Percentiles rank a stretch among this genome's conserved stretches.
Conservation (phyloP, 345 rosid species). For the Camelina neglecta region DNA sequence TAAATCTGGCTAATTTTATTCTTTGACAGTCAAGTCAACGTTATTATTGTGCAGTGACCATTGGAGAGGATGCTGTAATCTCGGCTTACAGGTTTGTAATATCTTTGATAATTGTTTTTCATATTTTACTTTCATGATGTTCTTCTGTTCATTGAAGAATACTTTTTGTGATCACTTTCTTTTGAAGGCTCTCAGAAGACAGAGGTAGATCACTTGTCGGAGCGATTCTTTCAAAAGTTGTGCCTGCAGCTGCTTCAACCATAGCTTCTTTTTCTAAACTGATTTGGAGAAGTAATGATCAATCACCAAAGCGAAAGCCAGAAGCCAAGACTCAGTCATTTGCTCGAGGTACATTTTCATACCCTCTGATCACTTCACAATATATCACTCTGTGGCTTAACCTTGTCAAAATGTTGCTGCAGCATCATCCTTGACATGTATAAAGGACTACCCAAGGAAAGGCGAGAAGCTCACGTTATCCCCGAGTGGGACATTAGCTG, state of each 20-base stretch:
- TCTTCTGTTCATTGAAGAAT: neutral
- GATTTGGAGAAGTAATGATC: conserved; percentile 82
- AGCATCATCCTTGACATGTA: conserved; percentile 96
- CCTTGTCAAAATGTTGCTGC: conserved; percentile 43
- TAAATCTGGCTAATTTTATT: conserved; percentile 92
- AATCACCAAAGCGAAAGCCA: conserved; percentile 54
- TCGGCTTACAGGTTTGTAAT: conserved; percentile 84
- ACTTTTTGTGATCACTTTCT: conserved; percentile 16
- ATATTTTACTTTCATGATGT: conserved; percentile 14
- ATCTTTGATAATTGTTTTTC: neutral
- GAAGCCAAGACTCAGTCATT: conserved; percentile 83
- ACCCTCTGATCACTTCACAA: conserved; percentile 10
- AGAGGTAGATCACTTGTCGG: conserved; percentile 86
- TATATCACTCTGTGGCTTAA: conserved; percentile 3
- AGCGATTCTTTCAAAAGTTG: conserved; percentile 88
- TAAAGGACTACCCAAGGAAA: conserved; percentile 94
- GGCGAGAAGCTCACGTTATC: conserved; percentile 89
- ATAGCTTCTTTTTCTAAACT: conserved; percentile 86
- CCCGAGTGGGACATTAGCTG: conserved; percentile 98
- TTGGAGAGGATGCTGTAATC: conserved; percentile 95
- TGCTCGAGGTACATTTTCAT: conserved; percentile 70
- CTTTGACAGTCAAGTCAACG: conserved; percentile 98
- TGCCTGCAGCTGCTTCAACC: conserved; percentile 93
- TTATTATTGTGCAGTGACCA: conserved; percentile 85
- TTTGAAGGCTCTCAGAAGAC: conserved; percentile 86